These are phyloP conservation scores for Fusarium staphyleae DNA, from an alignment of 2,329 filamentous ascomycete species.

Conservation along the genomic window DNA sequence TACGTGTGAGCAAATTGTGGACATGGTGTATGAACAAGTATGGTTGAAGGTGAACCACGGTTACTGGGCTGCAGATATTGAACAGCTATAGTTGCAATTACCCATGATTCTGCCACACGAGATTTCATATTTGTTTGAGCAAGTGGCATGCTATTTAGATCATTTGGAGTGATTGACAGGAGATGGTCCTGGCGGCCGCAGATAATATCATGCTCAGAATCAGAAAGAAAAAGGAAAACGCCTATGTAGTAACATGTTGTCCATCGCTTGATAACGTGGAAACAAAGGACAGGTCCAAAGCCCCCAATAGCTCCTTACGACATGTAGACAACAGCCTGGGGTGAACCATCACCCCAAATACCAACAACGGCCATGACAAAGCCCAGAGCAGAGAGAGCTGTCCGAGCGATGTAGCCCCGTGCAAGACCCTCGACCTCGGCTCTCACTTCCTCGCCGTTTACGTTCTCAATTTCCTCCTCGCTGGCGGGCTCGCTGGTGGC, in stretches of 20 bases:
- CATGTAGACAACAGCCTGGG: slow-evolving; percentile 46
- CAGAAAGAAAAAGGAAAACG: slow-evolving; percentile 9
- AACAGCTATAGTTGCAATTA: too few relatives aligned
- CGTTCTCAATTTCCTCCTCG: slow-evolving; percentile 59
- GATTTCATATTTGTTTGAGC: not conserved
- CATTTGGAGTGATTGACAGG: slow-evolving; percentile 26
- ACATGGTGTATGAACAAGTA: too few relatives aligned
- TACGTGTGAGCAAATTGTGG: not conserved
- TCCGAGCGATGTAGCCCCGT: slow-evolving; percentile 61
- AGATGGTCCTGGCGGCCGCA: slow-evolving; percentile 23
- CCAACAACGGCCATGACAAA: slow-evolving; percentile 69
- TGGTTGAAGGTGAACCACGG: too few relatives aligned
- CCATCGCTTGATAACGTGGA: slow-evolving; percentile 19
- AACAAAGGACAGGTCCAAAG: slow-evolving; percentile 12
- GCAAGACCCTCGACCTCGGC: slow-evolving; percentile 62
- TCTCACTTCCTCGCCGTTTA: slow-evolving; percentile 70
- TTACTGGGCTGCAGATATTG: too few relatives aligned
- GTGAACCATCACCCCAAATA: slow-evolving; percentile 69
- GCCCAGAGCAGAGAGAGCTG: slow-evolving; percentile 60
- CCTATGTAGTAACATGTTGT: slow-evolving; percentile 26
- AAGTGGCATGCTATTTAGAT: not conserved
- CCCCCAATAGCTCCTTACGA: slow-evolving; percentile 34
- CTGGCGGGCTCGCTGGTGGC: slow-evolving; percentile 57
- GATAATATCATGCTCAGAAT: slow-evolving; percentile 14
- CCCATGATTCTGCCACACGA: not conserved